These are phyloP conservation scores for Plantago major DNA, from an alignment of 257 asterid species.

Conservation along the genomic window DNA sequence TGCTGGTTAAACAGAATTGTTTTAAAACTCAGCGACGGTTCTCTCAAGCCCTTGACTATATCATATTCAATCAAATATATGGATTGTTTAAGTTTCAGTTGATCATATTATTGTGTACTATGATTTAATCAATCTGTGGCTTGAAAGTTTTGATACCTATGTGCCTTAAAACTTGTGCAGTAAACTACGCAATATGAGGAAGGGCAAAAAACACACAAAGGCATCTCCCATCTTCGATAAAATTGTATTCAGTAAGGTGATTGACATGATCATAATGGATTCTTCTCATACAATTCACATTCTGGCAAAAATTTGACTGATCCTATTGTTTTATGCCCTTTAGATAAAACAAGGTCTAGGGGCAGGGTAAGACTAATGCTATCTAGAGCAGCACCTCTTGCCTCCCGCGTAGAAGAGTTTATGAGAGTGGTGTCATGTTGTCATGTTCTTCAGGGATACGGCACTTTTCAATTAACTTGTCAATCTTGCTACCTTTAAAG, in stretches of 20 bases:
- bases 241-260: slow-evolving; percentile 83
- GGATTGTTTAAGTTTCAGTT: too few relatives aligned
- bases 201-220: slow-evolving; percentile 56
- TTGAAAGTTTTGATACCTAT: slow-evolving; percentile 22
- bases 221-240: slow-evolving; percentile 80
- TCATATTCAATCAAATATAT: too few relatives aligned
- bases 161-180: slow-evolving; percentile 30
- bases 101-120: too few relatives aligned
- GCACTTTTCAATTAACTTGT: slow-evolving; percentile 39
- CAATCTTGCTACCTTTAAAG: too few relatives aligned
- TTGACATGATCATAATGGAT: slow-evolving; percentile 13
- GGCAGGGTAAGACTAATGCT: slow-evolving; percentile 72
- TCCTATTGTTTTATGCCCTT: slow-evolving; percentile 20
- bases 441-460: slow-evolving; percentile 95
- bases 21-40: too few relatives aligned
- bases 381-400: slow-evolving; percentile 99
- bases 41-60: too few relatives aligned
- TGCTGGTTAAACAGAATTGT: too few relatives aligned
- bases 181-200: slow-evolving; percentile 66
- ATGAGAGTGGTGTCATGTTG: slow-evolving; percentile 76
- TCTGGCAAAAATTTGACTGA: slow-evolving; percentile 22
- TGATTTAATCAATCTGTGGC: too few relatives aligned
- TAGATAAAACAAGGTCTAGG: slow-evolving; percentile 94
- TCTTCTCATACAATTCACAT: too few relatives aligned
- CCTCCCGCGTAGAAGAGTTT: slow-evolving; percentile 85